These are phyloP conservation scores for Colletotrichum filicis DNA, from an alignment of 2,329 filamentous ascomycete species.

Conservation along the genomic window DNA sequence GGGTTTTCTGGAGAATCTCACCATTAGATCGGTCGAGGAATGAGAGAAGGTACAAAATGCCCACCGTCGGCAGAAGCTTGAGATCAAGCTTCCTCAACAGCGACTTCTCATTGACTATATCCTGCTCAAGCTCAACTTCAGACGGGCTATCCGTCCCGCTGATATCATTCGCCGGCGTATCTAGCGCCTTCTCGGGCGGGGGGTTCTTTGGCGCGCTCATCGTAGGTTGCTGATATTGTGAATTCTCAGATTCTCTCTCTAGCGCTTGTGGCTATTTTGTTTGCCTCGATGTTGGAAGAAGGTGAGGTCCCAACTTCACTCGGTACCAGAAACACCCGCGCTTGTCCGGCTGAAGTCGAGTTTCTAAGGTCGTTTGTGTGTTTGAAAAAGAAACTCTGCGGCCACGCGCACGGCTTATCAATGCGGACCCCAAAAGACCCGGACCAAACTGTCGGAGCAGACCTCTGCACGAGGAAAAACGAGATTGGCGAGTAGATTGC, in stretches of 20 bases:
- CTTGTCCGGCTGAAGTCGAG: not conserved
- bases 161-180: constrained; percentile 10
- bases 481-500: constrained; percentile 21
- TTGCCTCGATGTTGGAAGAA: too few species aligned
- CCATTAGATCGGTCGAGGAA: constrained; percentile 69
- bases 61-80: constrained; percentile 63
- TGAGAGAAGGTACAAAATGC: constrained; percentile 65
- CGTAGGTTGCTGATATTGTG: not conserved
- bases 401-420: constrained; percentile 26
- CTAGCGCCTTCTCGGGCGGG: constrained; percentile 23
- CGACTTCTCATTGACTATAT: constrained; percentile 61
- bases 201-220: constrained; percentile 21
- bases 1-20: constrained; percentile 46
- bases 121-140: constrained; percentile 12
- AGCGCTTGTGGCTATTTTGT: too few species aligned
- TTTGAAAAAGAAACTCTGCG: constrained; percentile 2
- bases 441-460: not conserved
- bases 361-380: not conserved
- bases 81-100: constrained; percentile 68
- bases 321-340: not conserved
- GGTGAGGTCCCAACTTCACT: not conserved
- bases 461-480: not conserved
- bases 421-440: not conserved
- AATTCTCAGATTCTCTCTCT: not conserved
- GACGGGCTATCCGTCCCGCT: constrained; percentile 22